phyloP scores from a whole-genome alignment of 2,329 filamentous ascomycete species.

The Pyricularia grisea region DNA sequence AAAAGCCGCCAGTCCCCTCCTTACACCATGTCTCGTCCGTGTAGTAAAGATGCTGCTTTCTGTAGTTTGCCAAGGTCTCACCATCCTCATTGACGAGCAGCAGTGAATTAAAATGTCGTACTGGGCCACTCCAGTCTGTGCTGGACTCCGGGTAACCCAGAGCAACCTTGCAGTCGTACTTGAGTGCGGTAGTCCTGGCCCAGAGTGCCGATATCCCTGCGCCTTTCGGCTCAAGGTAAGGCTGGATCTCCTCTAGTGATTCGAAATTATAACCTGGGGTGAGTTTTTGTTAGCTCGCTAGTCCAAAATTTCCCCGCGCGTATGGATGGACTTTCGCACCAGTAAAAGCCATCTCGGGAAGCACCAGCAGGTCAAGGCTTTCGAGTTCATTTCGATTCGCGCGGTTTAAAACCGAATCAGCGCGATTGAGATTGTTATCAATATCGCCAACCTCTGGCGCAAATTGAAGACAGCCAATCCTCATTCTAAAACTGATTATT shows the following conservation, averaged over 20 bases:
- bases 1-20: slow-evolving; percentile 44
- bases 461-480: slow-evolving; percentile 53
- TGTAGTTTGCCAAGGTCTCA: slow-evolving; percentile 49
- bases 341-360: slow-evolving; percentile 69
- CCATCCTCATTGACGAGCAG: slow-evolving; percentile 49
- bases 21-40: slow-evolving; percentile 54
- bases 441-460: slow-evolving; percentile 61
- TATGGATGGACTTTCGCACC: slow-evolving; percentile 30
- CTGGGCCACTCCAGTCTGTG: background rate
- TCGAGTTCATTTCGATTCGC: slow-evolving; percentile 47
- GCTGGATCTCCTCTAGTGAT: slow-evolving; percentile 55
- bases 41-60: slow-evolving; percentile 49
- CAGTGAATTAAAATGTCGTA: slow-evolving; percentile 44
- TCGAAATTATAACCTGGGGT: slow-evolving; percentile 67
- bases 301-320: background rate
- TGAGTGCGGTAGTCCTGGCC: slow-evolving; percentile 59
- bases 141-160: slow-evolving; percentile 67
- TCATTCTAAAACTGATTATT: slow-evolving; percentile 15
- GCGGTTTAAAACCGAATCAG: slow-evolving; percentile 51
- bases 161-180: slow-evolving; percentile 58
- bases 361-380: slow-evolving; percentile 59
- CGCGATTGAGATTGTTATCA: slow-evolving; percentile 59
- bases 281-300: background rate
- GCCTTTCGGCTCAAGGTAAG: slow-evolving; percentile 57
- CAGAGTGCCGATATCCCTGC: slow-evolving; percentile 61